Percentiles rank a stretch among this genome's conserved stretches.
These are phyloP conservation scores for Actinomucor elegans DNA, from an alignment of 371 early-diverging fungal genomes.

Conservation along the genomic window DNA sequence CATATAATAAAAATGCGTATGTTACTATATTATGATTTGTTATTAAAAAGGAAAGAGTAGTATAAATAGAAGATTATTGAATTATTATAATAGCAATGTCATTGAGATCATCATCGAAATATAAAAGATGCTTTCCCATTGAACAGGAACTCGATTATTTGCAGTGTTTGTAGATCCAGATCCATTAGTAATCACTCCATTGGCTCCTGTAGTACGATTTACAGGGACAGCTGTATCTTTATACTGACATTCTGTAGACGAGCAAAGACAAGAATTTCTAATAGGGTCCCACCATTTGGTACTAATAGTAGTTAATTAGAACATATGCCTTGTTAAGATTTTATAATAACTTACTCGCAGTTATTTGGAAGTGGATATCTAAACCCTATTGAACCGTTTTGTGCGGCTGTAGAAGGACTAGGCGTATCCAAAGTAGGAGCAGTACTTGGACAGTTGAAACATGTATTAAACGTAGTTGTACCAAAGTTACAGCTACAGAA, in stretches of 20 bases:
- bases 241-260: constrained; percentile 43
- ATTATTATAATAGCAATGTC: background rate
- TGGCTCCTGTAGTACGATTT: constrained; percentile 5
- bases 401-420: constrained; percentile 42
- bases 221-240: constrained; percentile 47
- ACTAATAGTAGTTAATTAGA: too few species aligned
- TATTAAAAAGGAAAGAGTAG: background rate
- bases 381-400: constrained; percentile 39
- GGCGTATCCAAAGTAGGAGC: constrained; percentile 54
- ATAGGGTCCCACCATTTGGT: constrained; percentile 75
- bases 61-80: too few species aligned
- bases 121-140: background rate
- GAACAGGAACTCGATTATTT: background rate
- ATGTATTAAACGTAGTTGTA: constrained; percentile 58
- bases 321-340: too few species aligned
- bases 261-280: constrained; percentile 49
- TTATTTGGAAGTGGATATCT: constrained; percentile 57
- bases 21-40: background rate
- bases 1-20: too few species aligned
- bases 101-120: background rate
- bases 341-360: constrained; percentile 69
- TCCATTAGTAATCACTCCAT: constrained; percentile 10
- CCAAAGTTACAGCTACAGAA: constrained; percentile 52
- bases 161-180: constrained; percentile 7
- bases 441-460: constrained; percentile 67